These are phyloP conservation scores for Usnea hakonensis DNA, from an alignment of 495 filamentous ascomycete genomes.

Conservation along the genomic window DNA sequence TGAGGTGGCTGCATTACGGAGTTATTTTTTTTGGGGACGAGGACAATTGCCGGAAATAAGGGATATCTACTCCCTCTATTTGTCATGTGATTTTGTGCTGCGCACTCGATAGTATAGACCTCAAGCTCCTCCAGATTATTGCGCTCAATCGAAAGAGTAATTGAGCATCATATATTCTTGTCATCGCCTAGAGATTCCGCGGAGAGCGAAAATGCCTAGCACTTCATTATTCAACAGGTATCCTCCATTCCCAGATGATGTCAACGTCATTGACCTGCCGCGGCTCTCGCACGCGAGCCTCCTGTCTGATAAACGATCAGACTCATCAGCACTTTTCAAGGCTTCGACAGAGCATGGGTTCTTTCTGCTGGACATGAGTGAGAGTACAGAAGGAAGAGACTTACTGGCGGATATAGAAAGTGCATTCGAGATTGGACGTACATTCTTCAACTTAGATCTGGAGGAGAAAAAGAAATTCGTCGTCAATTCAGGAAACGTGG, in stretches of 20 bases:
- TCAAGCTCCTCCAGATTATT: too few species aligned
- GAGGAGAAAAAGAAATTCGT: slow-evolving; percentile 16
- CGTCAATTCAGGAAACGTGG: neutral
- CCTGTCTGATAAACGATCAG: slow-evolving; percentile 32
- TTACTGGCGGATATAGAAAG: slow-evolving; percentile 21
- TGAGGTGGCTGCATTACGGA: too few species aligned
- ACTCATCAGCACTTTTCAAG: slow-evolving; percentile 40
- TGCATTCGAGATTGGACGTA: slow-evolving; percentile 17
- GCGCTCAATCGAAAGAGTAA: too few species aligned
- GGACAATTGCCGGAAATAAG: too few species aligned
- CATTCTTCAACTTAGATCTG: slow-evolving; percentile 5
- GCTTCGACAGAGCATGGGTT: slow-evolving; percentile 21
- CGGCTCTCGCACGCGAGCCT: slow-evolving; percentile 47
- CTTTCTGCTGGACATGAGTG: slow-evolving; percentile 20
- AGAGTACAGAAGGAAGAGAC: slow-evolving; percentile 10
- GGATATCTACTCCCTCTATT: too few species aligned
- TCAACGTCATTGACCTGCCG: slow-evolving; percentile 26
- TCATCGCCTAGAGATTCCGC: too few species aligned
- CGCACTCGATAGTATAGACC: too few species aligned
- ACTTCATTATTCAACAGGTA: slow-evolving; percentile 11
- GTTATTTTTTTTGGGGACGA: too few species aligned
- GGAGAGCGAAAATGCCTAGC: slow-evolving; percentile 6
- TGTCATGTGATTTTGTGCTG: too few species aligned
- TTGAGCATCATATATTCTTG: too few species aligned
- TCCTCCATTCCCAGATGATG: slow-evolving; percentile 22